Conservation (phyloP, 2,329 filamentous ascomycete species). For the Chaetomiaceae sp. region DNA sequence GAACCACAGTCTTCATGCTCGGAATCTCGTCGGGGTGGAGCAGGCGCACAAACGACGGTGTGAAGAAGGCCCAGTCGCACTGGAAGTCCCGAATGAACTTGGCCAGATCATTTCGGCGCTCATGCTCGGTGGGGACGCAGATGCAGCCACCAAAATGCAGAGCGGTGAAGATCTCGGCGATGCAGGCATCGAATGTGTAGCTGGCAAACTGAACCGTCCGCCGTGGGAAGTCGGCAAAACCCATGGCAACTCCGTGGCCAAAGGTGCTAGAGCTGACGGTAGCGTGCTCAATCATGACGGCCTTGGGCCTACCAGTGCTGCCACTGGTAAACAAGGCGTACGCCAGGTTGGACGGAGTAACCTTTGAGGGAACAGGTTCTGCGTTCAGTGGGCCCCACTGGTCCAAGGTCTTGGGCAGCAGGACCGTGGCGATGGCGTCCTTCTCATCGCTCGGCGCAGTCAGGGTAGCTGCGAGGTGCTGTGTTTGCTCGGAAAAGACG, state of each 20-base stretch:
- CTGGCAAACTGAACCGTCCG: conserved; percentile 15
- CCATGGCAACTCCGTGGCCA: conserved; percentile 6
- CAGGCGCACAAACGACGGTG: conserved; percentile 24
- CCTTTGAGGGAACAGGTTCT: too few species aligned
- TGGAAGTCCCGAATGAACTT: too few species aligned
- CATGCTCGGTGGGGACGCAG: conserved; percentile 14
- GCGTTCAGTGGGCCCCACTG: too few species aligned
- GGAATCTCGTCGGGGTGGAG: conserved; percentile 21
- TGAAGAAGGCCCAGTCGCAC: conserved; percentile 24
- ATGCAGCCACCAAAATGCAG: conserved; percentile 14
- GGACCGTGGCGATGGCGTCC: too few species aligned
- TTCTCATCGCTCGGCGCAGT: too few species aligned
- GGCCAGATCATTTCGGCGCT: conserved; percentile 25
- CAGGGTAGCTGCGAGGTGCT: too few species aligned
- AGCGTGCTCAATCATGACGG: conserved; percentile 17
- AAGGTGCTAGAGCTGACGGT: conserved; percentile 7
- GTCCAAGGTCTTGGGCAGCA: too few species aligned
- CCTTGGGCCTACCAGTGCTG: conserved; percentile 44
- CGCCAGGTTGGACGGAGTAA: conserved; percentile 5
- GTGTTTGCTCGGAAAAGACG: conserved; percentile 9
- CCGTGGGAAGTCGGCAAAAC: neutral
- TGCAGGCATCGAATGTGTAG: conserved; percentile 13
- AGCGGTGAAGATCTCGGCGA: conserved; percentile 12
- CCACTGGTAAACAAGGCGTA: conserved; percentile 49
- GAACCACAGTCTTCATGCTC: conserved; percentile 17